Evolutionary conservation across 495 filamentous ascomycete genomes (phyloP), one percentile per base, ranked within the genome.

Genomic region (Thermochaetoides thermophila): DNA sequence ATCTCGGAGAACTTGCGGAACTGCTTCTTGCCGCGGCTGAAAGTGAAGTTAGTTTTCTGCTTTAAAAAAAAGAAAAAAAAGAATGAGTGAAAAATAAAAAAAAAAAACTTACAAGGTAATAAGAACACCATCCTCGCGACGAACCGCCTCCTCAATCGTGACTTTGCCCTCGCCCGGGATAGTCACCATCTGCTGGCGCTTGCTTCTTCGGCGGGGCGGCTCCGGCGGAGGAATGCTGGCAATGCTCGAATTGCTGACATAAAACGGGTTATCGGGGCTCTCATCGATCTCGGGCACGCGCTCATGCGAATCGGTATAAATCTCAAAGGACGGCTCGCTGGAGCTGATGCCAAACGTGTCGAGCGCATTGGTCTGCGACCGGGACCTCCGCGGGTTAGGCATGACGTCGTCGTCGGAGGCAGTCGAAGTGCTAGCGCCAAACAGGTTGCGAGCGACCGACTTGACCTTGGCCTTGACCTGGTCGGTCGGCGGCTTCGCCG

Each of bases 251-350:
- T 59, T 43, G 30, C 64, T 67, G 32, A 71, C 37, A 12, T 25
- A 72, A 49, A 95, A 95, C 0, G 84, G 84, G 43, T 93, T 95
- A 3, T 76, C 73, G 39, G 63, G 49, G 35, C 57, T 71, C 17
- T 58, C 39, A 48, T 81, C 81, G 3, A 73, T 37, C 48, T 76
- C 73, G 17, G 89, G 89, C 21, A 93, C 60, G 27, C 82, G 77
- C 46, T 91, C 86, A 48, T 80, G 78, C 3, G 81, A 79, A 46
- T 97, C 89, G 7, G 85, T 95, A 50, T 74, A 94, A 34, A 97
- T 92, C 43, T 73, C 57, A 39, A 96, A 84, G 8, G 68, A 50
- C 25, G 63, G 56, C n/a, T 59, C 60, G 13, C 52, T 42, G 8
- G 51, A 45, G 4, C 68, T 61, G 14, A 77, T 69, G 19, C 53